Conservation (phyloP, 163 green algal species). For the Chlorella variabilis region DNA sequence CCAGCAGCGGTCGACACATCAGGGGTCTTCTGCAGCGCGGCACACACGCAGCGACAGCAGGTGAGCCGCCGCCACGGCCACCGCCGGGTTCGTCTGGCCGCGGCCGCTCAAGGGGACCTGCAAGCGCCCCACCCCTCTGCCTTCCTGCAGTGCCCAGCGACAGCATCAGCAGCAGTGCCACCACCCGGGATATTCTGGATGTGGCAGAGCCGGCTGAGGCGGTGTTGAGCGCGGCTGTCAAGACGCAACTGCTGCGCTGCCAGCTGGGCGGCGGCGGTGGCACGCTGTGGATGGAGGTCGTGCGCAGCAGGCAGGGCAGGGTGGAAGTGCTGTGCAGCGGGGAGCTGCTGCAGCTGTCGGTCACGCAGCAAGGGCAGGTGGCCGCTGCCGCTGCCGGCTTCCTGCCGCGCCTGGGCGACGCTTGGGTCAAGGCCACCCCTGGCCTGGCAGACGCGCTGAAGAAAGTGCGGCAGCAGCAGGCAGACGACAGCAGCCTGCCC, state of each 20-base stretch:
- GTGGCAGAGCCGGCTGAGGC: too few relatives aligned
- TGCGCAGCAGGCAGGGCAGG: background rate
- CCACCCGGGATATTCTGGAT: background rate
- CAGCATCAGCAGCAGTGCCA: background rate
- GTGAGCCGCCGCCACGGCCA: background rate
- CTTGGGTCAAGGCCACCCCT: constrained; percentile 36
- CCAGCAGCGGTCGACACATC: too few relatives aligned
- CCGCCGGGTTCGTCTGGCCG: too few relatives aligned
- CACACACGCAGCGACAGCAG: background rate
- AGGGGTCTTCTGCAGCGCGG: background rate
- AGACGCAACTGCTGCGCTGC: constrained; percentile 4
- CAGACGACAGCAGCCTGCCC: background rate
- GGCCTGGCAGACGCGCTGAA: constrained; percentile 32
- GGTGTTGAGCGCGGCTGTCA: background rate
- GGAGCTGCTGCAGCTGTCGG: constrained; percentile 25
- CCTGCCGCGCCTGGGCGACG: constrained; percentile 26
- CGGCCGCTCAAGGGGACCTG: too few relatives aligned
- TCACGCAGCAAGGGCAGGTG: background rate
- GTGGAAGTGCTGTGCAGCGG: constrained; percentile 39
- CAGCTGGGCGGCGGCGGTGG: constrained; percentile 1
- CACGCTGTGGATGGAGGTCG: constrained; percentile 19
- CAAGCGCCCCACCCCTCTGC: too few relatives aligned
- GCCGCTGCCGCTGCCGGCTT: constrained; percentile 2
- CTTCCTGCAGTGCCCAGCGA: too few relatives aligned
- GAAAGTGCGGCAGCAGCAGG: constrained; percentile 18